These are phyloP conservation scores for Sugiyamaella neomexicana DNA, from an alignment of 1,139 yeast species.

Conservation along the genomic window DNA sequence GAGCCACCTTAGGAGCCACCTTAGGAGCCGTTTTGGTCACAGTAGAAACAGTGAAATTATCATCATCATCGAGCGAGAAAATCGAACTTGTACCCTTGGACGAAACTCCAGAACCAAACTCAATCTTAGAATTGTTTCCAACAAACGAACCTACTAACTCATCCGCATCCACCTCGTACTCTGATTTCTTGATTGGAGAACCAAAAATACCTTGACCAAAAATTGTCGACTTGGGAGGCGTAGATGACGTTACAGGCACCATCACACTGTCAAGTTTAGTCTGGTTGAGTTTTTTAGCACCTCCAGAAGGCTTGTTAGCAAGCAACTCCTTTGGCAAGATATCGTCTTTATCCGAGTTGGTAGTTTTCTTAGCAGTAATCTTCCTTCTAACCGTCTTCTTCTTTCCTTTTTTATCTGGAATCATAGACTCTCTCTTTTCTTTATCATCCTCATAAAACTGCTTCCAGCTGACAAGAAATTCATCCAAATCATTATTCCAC, in stretches of 20 bases:
- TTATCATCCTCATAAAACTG: slow-evolving; percentile 59
- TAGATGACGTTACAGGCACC: neutral
- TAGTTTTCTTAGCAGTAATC: slow-evolving; percentile 4
- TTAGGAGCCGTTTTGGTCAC: slow-evolving; percentile 13
- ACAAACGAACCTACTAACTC: slow-evolving; percentile 13
- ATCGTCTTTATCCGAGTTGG: slow-evolving; percentile 3
- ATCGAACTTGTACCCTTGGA: slow-evolving; percentile 7
- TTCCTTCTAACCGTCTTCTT: slow-evolving; percentile 23
- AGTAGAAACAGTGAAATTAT: neutral
- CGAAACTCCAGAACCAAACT: slow-evolving; percentile 10
- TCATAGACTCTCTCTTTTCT: slow-evolving; percentile 39
- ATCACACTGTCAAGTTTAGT: neutral
- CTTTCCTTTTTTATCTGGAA: slow-evolving; percentile 30
- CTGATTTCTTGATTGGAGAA: slow-evolving; percentile 17
- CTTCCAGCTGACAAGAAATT: slow-evolving; percentile 65
- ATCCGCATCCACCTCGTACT: slow-evolving; percentile 18
- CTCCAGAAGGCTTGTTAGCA: neutral
- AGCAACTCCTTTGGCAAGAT: slow-evolving; percentile 13
- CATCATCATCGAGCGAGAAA: slow-evolving; percentile 18
- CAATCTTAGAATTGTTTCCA: slow-evolving; percentile 1
- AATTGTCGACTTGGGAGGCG: neutral
- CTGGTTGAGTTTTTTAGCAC: neutral
- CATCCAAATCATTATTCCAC: slow-evolving; percentile 83
- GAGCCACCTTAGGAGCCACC: slow-evolving; percentile 14
- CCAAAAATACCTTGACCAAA: slow-evolving; percentile 16